These are phyloP conservation scores for Castanea crenata DNA, from an alignment of 306 rosid genomes.

Conservation along the genomic window DNA sequence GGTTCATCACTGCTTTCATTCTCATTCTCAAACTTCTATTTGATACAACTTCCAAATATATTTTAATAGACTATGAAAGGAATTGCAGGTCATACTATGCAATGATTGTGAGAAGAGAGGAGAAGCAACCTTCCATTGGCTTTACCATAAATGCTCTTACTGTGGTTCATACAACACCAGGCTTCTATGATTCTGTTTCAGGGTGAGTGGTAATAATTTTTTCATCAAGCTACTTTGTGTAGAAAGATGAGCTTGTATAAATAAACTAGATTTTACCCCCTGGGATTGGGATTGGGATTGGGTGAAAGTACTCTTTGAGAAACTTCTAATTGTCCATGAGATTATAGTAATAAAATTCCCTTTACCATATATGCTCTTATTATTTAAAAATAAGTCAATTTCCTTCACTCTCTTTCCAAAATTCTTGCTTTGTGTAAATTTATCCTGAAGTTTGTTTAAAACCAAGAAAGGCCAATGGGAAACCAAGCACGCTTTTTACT, in stretches of 20 bases:
- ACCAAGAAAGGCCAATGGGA: neutral
- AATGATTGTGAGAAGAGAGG: conserved; percentile 96
- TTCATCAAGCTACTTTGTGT: conserved; percentile 34
- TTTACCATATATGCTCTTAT: too few relatives aligned
- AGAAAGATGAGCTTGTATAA: conserved; percentile 27
- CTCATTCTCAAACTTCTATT: neutral
- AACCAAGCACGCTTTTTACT: neutral
- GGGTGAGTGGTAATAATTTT: conserved; percentile 26
- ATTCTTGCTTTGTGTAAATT: neutral
- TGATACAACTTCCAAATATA: conserved; percentile 5
- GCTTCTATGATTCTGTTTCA: conserved; percentile 44
- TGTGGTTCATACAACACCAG: conserved; percentile 93
- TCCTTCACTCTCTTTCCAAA: neutral
- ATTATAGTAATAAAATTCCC: neutral
- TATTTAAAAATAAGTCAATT: neutral
- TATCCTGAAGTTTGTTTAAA: neutral
- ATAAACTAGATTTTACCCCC: conserved; percentile 8
- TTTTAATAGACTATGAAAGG: conserved; percentile 18
- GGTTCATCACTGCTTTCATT: conserved; percentile 44
- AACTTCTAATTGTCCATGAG: neutral
- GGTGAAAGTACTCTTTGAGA: conserved; percentile 5
- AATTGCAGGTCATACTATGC: conserved; percentile 77
- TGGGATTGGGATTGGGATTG: neutral
- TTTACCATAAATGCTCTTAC: conserved; percentile 70
- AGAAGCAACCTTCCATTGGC: conserved; percentile 76